Evolutionary conservation across 2,329 filamentous ascomycete species (phyloP).

Genomic region (Cadophora sp.): DNA sequence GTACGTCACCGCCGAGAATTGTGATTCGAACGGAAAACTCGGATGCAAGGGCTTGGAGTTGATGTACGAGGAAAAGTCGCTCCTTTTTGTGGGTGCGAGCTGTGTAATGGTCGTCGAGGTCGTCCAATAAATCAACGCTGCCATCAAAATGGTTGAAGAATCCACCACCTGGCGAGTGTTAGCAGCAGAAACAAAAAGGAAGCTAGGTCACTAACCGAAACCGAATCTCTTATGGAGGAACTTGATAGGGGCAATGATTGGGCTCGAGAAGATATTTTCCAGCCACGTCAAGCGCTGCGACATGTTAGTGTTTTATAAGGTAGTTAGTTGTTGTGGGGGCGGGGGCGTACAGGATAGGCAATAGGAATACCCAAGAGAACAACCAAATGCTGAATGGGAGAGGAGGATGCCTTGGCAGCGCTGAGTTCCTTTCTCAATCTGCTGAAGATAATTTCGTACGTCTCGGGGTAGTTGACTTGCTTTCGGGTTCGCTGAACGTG

Average conservation of each 20-base stretch:
- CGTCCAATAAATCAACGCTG: constrained; percentile 89
- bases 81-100: constrained; percentile 90
- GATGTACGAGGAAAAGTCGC: constrained; percentile 77
- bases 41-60: constrained; percentile 82
- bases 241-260: constrained; percentile 86
- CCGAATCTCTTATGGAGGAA: constrained; percentile 92
- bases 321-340: not conserved
- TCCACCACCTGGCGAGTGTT: constrained; percentile 62
- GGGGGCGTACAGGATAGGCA: constrained; percentile 73
- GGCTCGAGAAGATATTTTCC: constrained; percentile 88
- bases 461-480: constrained; percentile 93
- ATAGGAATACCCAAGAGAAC: constrained; percentile 87
- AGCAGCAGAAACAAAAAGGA: constrained; percentile 14
- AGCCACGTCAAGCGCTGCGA: constrained; percentile 86
- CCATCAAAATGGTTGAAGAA: constrained; percentile 96
- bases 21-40: constrained; percentile 90
- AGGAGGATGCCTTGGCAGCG: constrained; percentile 68
- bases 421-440: constrained; percentile 76
- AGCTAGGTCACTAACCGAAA: constrained; percentile 54
- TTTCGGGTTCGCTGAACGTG: constrained; percentile 74
- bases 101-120: constrained; percentile 96
- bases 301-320: constrained; percentile 16
- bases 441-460: constrained; percentile 83
- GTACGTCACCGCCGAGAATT: constrained; percentile 92
- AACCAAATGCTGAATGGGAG: constrained; percentile 87